Base-by-base conservation (phyloP, 306 rosid species). In the Mucuna pruriens region DNA sequence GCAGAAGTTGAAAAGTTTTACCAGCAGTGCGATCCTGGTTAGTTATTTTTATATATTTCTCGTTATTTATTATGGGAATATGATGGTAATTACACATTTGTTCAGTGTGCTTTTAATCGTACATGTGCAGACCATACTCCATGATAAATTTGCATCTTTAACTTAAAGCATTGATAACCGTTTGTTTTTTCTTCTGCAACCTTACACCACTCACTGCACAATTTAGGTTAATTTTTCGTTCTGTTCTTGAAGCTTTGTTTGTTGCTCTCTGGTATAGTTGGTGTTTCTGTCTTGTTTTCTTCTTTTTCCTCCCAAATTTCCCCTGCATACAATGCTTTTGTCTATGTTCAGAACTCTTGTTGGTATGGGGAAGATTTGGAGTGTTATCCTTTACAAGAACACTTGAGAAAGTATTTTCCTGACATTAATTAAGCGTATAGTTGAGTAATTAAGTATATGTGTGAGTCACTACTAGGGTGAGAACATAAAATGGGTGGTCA, bases 1-100 rank as follows among this genome's bases (percentile, higher is more conserved):
- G 67, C 92, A 96, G 99, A 96, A 63, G 99, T 96, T 83, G 89
- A 92, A 64, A 93, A 89, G 92, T 96, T 96, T 77, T 93, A 88
- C 86, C 98, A 93, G 87, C 93, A 86, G 91, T 93, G 99, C 88
- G 97, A 96, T 90, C 99, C 99, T 49, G 99, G 99, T 96, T 85
- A 42, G 97, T 84, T 22, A n/a, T n/a, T n/a, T n/a, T n/a, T n/a
- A n/a, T n/a, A n/a, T n/a, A n/a, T n/a, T n/a, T n/a, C n/a, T n/a
- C 17, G n/a, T 34, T 64, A 34, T 64, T 6, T 29, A 26, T 62
- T 16, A n/a, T 31, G 40, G 39, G 22, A 62, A 17, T 51, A 5
- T 45, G 62, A 31, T 12, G 5, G 13, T 29, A 26, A 76, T 65
- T 36, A 44, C 39, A 19, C 63, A n/a, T 33, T 10, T 4, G 39